Evolutionary conservation across 2,329 filamentous ascomycete species (phyloP), one percentile per base, ranked within the genome.

Genomic region (Davidsoniella neocaledoniae): DNA sequence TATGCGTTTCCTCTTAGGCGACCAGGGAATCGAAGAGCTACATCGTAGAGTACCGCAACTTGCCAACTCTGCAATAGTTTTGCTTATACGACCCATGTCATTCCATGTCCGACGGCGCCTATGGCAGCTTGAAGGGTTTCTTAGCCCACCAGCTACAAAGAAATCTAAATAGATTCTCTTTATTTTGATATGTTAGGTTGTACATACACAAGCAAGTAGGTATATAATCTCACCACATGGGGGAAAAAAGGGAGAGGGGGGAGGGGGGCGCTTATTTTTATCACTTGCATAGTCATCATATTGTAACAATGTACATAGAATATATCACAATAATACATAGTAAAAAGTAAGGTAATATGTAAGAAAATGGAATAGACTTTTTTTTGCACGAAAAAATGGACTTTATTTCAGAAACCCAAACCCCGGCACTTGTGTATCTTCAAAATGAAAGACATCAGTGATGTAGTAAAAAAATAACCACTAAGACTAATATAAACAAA

Each of bases 81-180:
- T 76, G 53, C 56, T 76, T 49, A 53, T 64, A 62, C 56, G 62
- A 56, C 54, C 55, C 42, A 61, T 64, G 37, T 71, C 69, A 6
- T 58, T 66, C 19, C 59, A 64, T 12, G 45, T 76, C 43, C 72
- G 76, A 59, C 51, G 68, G 49, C 63, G 68, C 48, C 63, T 80
- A 6, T 80, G 76, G 76, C 72, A 69, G 54, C 58, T 81, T 7
- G 72, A 79, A 53, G 74, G 74, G 1, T 80, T 74, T 56, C 43
- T 76, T 17, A 26, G 33, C 16, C 1, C 9, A 25, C 10, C 4
- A 25, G 25, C 41, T 10, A 8, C 9, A 33, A 50, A 38, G 36
- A 50, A 45, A 5, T 4, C 10, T 12, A 7, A 33, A 12, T 33
- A 33, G 12, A 12, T 9, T 5, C 9, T 9, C 12, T 9, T 33